phyloP scores from a whole-genome alignment of 768 basidiomycete species.

The Sporobolomyces roseus region DNA sequence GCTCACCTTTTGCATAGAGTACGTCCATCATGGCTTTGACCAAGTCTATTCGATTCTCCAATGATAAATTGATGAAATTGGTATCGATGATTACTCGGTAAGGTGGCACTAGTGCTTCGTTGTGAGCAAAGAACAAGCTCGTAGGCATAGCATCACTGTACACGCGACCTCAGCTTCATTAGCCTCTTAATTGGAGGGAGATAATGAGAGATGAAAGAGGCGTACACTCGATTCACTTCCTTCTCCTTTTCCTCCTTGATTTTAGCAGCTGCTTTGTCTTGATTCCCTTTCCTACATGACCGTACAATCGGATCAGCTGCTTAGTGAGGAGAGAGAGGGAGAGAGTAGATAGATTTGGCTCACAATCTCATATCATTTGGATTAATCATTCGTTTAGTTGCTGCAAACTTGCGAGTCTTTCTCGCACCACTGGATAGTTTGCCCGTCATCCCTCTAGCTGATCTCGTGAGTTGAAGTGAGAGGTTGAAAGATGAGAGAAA shows the following conservation, averaged over 20 bases:
- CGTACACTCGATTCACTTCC: slow-evolving; percentile 47
- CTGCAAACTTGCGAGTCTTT: slow-evolving; percentile 90
- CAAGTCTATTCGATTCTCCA: slow-evolving; percentile 96
- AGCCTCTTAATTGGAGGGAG: not conserved
- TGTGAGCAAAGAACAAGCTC: slow-evolving; percentile 89
- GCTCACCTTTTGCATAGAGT: slow-evolving; percentile 92
- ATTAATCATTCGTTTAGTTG: slow-evolving; percentile 87
- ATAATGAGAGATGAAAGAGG: not conserved
- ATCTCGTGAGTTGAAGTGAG: not conserved
- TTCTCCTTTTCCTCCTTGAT: slow-evolving; percentile 77
- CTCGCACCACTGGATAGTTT: slow-evolving; percentile 18
- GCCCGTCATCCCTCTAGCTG: slow-evolving; percentile 11
- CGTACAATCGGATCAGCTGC: not conserved
- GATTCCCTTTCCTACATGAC: slow-evolving; percentile 75
- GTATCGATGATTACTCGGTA: slow-evolving; percentile 97
- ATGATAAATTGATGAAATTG: slow-evolving; percentile 97
- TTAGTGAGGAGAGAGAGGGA: not conserved
- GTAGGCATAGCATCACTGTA: slow-evolving; percentile 77
- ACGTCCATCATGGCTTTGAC: slow-evolving; percentile 99
- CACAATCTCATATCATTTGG: slow-evolving; percentile 90
- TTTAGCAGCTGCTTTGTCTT: slow-evolving; percentile 81
- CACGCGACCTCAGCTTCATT: not conserved
- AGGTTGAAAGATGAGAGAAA: not conserved
- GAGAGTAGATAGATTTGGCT: slow-evolving; percentile 45
- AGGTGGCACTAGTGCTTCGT: slow-evolving; percentile 90